Percentiles rank a stretch among this genome's conserved stretches.
Conservation (phyloP, 805 yeast species). For the Starmera pachycereana region DNA sequence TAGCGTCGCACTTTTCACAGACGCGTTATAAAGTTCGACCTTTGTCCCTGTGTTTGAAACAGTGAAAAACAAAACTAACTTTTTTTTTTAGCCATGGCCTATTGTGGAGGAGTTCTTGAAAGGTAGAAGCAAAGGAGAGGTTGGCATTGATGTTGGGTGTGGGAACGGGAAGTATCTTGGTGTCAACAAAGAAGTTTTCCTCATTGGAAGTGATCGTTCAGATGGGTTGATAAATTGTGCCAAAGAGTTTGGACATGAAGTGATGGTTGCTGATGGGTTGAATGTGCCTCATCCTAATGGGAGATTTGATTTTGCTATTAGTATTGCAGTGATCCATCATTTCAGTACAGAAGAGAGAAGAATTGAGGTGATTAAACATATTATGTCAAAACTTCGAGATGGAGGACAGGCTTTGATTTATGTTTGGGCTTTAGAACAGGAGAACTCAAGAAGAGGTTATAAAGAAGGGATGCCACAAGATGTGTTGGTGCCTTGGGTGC, state of each 20-base stretch:
- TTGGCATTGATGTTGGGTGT: constrained; percentile 93
- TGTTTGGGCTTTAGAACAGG: constrained; percentile 97
- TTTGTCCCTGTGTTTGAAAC: no score
- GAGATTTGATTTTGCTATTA: constrained; percentile 70
- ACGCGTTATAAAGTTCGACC: constrained; percentile 62
- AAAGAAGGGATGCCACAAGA: constrained; percentile 89
- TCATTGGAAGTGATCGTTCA: constrained; percentile 70
- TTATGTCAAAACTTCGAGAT: constrained; percentile 43
- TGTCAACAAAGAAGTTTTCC: constrained; percentile 54
- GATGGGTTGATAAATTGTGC: constrained; percentile 63
- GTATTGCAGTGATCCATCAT: constrained; percentile 94
- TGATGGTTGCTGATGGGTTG: constrained; percentile 76
- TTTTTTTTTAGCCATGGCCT: constrained; percentile 72
- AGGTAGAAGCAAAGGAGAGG: constrained; percentile 36
- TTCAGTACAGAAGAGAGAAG: constrained; percentile 81
- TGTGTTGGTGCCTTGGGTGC: constrained; percentile 92
- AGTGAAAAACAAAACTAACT: neutral
- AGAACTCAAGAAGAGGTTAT: constrained; percentile 79
- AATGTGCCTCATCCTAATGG: constrained; percentile 41
- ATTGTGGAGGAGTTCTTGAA: constrained; percentile 66
- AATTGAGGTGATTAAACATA: constrained; percentile 59
- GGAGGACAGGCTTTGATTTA: constrained; percentile 74
- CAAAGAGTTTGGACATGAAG: constrained; percentile 35
- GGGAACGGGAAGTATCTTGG: constrained; percentile 91
- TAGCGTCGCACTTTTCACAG: constrained; percentile 86